Percentiles rank a stretch among this genome's conserved stretches.
Evolutionary conservation across 2,329 filamentous ascomycete genomes (phyloP).

Genomic region (Fusarium sp.): DNA sequence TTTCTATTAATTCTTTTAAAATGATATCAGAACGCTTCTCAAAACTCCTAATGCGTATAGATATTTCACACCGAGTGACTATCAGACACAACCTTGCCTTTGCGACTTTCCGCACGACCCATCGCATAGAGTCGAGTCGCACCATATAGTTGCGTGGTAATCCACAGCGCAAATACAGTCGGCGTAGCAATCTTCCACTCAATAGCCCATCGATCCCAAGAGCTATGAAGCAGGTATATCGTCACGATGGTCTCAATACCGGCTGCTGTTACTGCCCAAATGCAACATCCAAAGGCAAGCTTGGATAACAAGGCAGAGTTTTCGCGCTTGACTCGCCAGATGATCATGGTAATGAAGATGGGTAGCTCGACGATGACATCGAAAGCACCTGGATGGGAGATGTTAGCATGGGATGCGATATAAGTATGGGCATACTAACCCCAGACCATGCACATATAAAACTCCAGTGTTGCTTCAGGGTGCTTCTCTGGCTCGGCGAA

Average conservation of each 20-base stretch:
- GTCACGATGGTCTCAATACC: background rate
- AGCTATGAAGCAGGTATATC: slow-evolving; percentile 9
- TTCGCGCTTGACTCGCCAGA: slow-evolving; percentile 12
- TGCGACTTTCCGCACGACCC: slow-evolving; percentile 1
- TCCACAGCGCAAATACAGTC: slow-evolving; percentile 8
- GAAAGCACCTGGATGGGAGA: background rate
- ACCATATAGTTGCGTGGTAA: slow-evolving; percentile 13
- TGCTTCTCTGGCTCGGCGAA: slow-evolving; percentile 6
- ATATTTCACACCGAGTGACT: background rate
- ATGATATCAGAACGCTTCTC: background rate
- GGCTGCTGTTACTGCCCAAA: slow-evolving; percentile 1
- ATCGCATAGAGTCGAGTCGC: slow-evolving; percentile 9
- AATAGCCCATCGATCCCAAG: slow-evolving; percentile 1
- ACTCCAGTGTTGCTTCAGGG: slow-evolving; percentile 9
- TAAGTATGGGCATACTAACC: background rate
- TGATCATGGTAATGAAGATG: slow-evolving; percentile 10
- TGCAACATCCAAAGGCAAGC: slow-evolving; percentile 8
- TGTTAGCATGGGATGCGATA: background rate
- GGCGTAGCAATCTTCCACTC: slow-evolving; percentile 8
- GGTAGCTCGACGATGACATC: slow-evolving; percentile 21
- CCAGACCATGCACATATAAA: slow-evolving; percentile 31
- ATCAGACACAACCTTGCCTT: background rate
- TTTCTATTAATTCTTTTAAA: no score
- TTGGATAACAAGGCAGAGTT: background rate
- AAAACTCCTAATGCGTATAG: fast-evolving